Conservation (phyloP, 257 asterid species). For the Solanum okadae region DNA sequence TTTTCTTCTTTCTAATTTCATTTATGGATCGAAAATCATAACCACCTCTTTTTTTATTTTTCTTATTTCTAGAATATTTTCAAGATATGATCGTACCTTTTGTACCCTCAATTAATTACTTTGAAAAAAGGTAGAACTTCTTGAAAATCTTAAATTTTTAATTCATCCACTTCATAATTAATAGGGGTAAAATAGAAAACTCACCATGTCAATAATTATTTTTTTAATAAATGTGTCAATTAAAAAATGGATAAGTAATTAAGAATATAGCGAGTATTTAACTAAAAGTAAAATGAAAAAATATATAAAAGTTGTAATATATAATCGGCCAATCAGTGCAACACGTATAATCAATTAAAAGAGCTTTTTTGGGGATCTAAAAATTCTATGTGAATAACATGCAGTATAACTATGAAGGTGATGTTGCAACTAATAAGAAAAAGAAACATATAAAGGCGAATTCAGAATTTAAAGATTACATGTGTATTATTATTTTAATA, state of each 20-base stretch:
- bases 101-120: too few species aligned
- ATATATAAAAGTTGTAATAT: neutral
- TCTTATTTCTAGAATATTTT: neutral
- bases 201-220: too few species aligned
- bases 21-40: neutral
- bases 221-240: too few species aligned
- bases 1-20: too few species aligned
- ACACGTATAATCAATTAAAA: neutral
- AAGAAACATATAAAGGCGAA: too few species aligned
- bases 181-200: too few species aligned
- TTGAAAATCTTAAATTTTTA: too few species aligned
- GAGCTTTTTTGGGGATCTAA: neutral
- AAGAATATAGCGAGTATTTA: neutral
- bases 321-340: neutral
- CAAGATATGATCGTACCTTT: neutral
- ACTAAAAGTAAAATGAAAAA: neutral
- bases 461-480: too few species aligned
- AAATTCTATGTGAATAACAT: neutral
- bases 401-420: neutral
- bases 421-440: neutral
- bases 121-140: too few species aligned
- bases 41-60: neutral
- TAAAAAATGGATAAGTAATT: too few species aligned
- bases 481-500: too few species aligned
- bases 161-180: too few species aligned